phyloP scores from a whole-genome alignment of 164 flowering plant genomes.

The Echeveria elegans region DNA sequence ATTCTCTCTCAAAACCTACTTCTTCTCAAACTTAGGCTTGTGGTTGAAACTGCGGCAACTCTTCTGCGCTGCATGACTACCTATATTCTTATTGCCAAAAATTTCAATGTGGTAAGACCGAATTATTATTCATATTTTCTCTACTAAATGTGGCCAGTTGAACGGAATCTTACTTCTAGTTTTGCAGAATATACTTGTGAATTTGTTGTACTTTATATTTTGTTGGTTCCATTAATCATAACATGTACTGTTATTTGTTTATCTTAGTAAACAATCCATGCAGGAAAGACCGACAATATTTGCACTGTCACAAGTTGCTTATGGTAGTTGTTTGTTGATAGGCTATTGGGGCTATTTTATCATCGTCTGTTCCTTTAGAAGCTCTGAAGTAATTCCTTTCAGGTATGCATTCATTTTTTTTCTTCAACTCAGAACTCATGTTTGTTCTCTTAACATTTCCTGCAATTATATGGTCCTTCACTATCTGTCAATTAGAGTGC shows the following conservation, averaged over 20 bases:
- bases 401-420: slow-evolving; percentile 36
- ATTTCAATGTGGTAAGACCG: slow-evolving; percentile 41
- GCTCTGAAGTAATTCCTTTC: slow-evolving; percentile 61
- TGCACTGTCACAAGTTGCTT: slow-evolving; percentile 76
- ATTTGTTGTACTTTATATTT: neutral
- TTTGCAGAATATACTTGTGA: neutral
- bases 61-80: slow-evolving; percentile 64
- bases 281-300: slow-evolving; percentile 78
- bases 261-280: slow-evolving; percentile 12
- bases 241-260: neutral
- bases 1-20: slow-evolving; percentile 83
- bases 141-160: neutral
- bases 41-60: slow-evolving; percentile 77
- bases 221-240: neutral
- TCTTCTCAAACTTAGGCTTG: slow-evolving; percentile 61
- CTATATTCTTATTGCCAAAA: slow-evolving; percentile 50
- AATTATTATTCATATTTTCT: neutral
- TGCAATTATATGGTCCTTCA: neutral
- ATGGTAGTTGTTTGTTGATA: slow-evolving; percentile 62
- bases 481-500: neutral
- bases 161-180: neutral
- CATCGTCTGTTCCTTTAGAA: slow-evolving; percentile 23
- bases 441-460: neutral
- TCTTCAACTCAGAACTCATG: neutral
- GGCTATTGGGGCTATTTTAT: slow-evolving; percentile 94